These are phyloP conservation scores for Mycosphaerella arachidis DNA, from an alignment of 2,329 filamentous ascomycete genomes.

Conservation along the genomic window DNA sequence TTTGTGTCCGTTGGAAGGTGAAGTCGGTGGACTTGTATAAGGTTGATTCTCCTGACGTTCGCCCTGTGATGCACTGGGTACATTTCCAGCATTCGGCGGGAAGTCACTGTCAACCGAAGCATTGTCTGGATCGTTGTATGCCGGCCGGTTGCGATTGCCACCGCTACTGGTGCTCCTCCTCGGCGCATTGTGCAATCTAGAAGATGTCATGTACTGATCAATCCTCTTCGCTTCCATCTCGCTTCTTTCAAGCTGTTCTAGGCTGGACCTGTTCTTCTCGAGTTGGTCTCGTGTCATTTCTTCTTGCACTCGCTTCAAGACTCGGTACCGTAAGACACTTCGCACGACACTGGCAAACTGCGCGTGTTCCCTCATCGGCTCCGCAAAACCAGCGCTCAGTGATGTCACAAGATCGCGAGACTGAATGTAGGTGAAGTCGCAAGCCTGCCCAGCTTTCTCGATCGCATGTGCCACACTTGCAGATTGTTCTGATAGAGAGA, in stretches of 20 bases:
- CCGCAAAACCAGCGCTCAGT: conserved; percentile 89
- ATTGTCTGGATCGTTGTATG: conserved; percentile 60
- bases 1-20: conserved; percentile 52
- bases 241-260: conserved; percentile 88
- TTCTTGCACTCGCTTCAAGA: conserved; percentile 92
- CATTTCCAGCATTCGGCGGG: conserved; percentile 65
- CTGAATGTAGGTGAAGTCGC: conserved; percentile 91
- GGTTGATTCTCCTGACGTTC: conserved; percentile 46
- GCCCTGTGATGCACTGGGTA: conserved; percentile 65
- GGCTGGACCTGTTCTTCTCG: conserved; percentile 72
- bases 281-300: conserved; percentile 95
- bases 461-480: conserved; percentile 86
- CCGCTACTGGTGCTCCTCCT: conserved; percentile 55
- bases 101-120: conserved; percentile 96
- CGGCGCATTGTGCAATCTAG: conserved; percentile 57
- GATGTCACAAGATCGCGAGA: conserved; percentile 85
- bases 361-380: conserved; percentile 95
- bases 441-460: conserved; percentile 88
- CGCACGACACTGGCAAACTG: conserved; percentile 95
- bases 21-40: conserved; percentile 24
- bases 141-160: conserved; percentile 33
- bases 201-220: conserved; percentile 81
- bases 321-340: conserved; percentile 79
- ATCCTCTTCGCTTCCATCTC: conserved; percentile 90
- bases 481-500: conserved; percentile 89